phyloP scores from a whole-genome alignment of 2,329 filamentous ascomycete species.

The Colletotrichum gloeosporioides region DNA sequence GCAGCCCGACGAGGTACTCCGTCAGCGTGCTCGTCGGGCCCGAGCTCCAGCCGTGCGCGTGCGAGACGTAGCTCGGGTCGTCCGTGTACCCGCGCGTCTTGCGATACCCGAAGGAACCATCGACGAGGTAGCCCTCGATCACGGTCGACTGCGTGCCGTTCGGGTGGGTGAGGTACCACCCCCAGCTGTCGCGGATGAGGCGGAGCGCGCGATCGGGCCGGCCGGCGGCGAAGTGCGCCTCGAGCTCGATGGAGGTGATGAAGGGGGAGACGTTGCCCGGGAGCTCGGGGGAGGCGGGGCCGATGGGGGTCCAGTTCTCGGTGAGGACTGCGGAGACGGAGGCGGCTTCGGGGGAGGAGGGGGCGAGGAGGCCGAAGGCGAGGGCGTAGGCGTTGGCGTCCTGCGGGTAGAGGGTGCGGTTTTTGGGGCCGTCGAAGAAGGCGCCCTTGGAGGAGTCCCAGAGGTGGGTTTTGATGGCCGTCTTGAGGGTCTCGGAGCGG shows the following conservation, averaged over 20 bases:
- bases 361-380: conserved; percentile 49
- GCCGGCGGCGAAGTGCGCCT: conserved; percentile 56
- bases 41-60: conserved; percentile 55
- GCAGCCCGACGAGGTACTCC: conserved; percentile 46
- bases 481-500: conserved; percentile 44
- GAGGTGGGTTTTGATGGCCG: conserved; percentile 50
- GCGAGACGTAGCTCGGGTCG: conserved; percentile 51
- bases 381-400: conserved; percentile 64
- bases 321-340: conserved; percentile 49
- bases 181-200: conserved; percentile 62
- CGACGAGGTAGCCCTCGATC: conserved; percentile 61
- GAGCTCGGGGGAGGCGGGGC: conserved; percentile 60
- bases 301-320: conserved; percentile 60
- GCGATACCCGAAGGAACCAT: conserved; percentile 64
- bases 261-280: conserved; percentile 64
- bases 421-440: conserved; percentile 59
- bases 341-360: conserved; percentile 34
- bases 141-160: conserved; percentile 64
- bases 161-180: conserved; percentile 63
- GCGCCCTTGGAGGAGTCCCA: conserved; percentile 54
- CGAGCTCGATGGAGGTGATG: conserved; percentile 63
- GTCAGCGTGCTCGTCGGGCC: conserved; percentile 53
- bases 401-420: conserved; percentile 60
- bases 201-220: conserved; percentile 56
- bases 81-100: conserved; percentile 55